phyloP scores from a whole-genome alignment of 2,329 filamentous ascomycete species.

The Magnaporthales sp. region DNA sequence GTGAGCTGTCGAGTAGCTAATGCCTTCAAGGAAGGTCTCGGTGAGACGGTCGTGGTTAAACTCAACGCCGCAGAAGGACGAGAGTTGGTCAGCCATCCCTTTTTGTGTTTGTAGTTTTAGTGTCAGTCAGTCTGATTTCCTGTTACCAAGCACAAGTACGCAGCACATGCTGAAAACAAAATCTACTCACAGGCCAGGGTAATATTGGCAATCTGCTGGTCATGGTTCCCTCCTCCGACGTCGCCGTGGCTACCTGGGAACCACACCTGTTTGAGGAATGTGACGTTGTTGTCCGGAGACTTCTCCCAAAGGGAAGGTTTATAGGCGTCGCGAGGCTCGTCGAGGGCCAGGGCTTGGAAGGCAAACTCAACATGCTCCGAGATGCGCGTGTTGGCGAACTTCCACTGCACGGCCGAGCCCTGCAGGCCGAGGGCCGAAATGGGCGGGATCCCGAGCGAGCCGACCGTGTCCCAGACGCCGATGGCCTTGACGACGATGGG shows the following conservation, averaged over 20 bases:
- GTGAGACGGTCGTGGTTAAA: conserved; percentile 30
- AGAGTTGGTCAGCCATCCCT: conserved; percentile 27
- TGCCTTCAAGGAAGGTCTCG: conserved; percentile 16
- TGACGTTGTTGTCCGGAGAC: conserved; percentile 11
- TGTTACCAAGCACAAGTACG: no score
- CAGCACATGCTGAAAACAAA: neutral
- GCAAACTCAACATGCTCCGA: conserved; percentile 45
- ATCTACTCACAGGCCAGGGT: conserved; percentile 23
- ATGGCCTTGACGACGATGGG: conserved; percentile 34
- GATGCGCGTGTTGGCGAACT: conserved; percentile 44
- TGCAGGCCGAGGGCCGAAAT: conserved; percentile 26
- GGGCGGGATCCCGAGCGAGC: conserved; percentile 33
- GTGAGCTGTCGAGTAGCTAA: conserved; percentile 22
- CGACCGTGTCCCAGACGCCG: conserved; percentile 43
- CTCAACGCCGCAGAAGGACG: conserved; percentile 18
- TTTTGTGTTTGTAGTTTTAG: no score
- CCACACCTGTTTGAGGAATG: conserved; percentile 38
- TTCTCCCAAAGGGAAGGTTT: conserved; percentile 7
- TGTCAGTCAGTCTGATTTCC: neutral
- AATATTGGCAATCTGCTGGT: conserved; percentile 32
- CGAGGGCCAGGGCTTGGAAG: conserved; percentile 50
- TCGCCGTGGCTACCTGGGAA: conserved; percentile 46
- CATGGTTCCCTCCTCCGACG: conserved; percentile 44
- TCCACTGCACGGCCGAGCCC: conserved; percentile 16
- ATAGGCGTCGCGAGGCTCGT: conserved; percentile 46